phyloP scores from a whole-genome alignment of 805 yeast species.

The Hanseniaspora occidentalis region DNA sequence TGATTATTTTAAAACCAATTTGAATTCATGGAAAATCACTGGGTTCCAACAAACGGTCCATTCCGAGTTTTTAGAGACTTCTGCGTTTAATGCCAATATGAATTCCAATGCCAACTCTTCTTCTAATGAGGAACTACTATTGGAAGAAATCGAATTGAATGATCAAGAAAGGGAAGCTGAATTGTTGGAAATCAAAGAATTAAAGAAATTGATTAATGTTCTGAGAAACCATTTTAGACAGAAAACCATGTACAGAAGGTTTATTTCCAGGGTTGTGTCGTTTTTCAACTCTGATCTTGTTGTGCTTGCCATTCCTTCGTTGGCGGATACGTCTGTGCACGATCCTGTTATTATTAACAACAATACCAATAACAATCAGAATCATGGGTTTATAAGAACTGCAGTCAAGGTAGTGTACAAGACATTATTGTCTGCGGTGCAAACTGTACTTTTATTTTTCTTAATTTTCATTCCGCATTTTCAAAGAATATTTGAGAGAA shows the following conservation, averaged over 20 bases:
- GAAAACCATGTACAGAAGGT: neutral
- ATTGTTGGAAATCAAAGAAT: neutral
- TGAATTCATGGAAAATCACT: conserved; percentile 6
- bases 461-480: conserved; percentile 13
- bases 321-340: no score
- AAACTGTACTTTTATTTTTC: neutral
- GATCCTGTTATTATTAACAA: no score
- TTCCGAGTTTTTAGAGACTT: neutral
- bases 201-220: neutral
- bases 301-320: neutral
- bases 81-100: no score
- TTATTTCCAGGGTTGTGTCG: neutral
- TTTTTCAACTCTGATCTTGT: neutral
- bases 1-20: neutral
- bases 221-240: neutral
- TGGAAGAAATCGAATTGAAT: neutral
- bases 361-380: neutral
- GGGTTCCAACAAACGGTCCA: neutral
- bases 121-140: no score
- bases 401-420: neutral
- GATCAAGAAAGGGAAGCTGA: neutral
- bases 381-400: no score
- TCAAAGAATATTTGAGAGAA: conserved; percentile 5
- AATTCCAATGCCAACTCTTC: no score
- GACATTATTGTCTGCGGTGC: neutral